Percentiles rank a stretch among this genome's conserved stretches.
phyloP scores from a whole-genome alignment of 257 asterid genomes.

The Verbena officinalis region DNA sequence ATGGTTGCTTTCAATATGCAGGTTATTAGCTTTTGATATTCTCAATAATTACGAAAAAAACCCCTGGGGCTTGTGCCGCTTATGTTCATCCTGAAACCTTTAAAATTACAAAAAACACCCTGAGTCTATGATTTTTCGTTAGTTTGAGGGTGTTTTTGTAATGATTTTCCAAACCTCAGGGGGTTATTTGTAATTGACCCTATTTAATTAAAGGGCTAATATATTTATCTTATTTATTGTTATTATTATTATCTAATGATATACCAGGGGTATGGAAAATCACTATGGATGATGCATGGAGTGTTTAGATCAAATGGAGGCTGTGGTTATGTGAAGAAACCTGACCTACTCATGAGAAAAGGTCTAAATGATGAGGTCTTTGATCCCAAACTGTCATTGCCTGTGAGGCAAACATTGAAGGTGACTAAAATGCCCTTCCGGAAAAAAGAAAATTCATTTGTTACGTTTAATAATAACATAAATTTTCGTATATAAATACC shows the following conservation, averaged over 20 bases:
- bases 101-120: no score
- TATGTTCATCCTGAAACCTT: no score
- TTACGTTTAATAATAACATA: background rate
- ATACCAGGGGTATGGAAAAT: slow-evolving; percentile 84
- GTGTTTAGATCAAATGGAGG: slow-evolving; percentile 86
- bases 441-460: no score
- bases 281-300: slow-evolving; percentile 98
- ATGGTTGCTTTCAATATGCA: slow-evolving; percentile 98
- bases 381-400: slow-evolving; percentile 76
- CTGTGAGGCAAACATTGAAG: slow-evolving; percentile 72
- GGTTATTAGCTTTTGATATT: slow-evolving; percentile 43
- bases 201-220: no score
- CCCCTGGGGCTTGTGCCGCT: no score
- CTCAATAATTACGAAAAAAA: no score
- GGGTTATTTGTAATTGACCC: no score
- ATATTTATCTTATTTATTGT: no score
- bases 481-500: background rate
- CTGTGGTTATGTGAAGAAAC: slow-evolving; percentile 86
- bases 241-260: background rate
- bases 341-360: slow-evolving; percentile 62
- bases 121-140: no score
- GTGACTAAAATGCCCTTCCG: slow-evolving; percentile 36
- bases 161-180: no score
- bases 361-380: slow-evolving; percentile 55
- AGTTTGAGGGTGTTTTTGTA: no score